These are phyloP conservation scores for Perkinsus marinus DNA, from an alignment of 169 alveolate species.

Conservation along the genomic window DNA sequence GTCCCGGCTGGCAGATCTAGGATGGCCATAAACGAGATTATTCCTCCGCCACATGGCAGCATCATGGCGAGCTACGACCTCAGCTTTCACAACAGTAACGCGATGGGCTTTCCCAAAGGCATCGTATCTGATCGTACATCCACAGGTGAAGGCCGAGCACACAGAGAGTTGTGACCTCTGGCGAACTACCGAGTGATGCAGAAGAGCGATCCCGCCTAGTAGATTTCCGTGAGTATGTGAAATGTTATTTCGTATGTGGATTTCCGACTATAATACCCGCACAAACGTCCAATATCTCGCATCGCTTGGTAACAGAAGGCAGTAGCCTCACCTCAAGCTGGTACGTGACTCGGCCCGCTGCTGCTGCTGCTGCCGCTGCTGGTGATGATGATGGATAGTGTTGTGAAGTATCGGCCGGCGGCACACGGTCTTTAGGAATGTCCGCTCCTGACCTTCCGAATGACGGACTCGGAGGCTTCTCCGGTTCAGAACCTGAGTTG, in stretches of 20 bases:
- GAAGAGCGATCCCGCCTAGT: too few species aligned
- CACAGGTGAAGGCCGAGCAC: background rate
- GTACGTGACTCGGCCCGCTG: conserved; percentile 1
- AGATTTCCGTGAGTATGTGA: too few species aligned
- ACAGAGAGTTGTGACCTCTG: background rate
- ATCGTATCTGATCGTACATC: background rate
- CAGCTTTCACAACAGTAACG: background rate
- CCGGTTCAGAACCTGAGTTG: too few species aligned
- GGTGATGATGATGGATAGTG: background rate
- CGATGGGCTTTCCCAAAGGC: background rate
- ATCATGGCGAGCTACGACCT: background rate
- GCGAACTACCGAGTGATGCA: too few species aligned
- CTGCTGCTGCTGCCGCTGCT: conserved; percentile 7
- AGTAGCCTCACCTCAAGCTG: background rate
- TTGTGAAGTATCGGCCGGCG: background rate
- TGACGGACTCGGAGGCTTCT: too few species aligned
- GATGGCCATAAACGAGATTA: background rate
- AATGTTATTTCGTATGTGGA: too few species aligned
- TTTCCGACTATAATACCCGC: too few species aligned
- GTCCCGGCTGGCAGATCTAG: background rate
- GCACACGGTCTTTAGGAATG: too few species aligned
- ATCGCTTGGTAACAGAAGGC: too few species aligned
- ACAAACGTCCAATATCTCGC: too few species aligned
- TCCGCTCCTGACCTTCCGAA: too few species aligned
- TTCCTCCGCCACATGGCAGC: background rate